Conservation (phyloP, 768 basidiomycete species). For the Pisolithus albus region DNA sequence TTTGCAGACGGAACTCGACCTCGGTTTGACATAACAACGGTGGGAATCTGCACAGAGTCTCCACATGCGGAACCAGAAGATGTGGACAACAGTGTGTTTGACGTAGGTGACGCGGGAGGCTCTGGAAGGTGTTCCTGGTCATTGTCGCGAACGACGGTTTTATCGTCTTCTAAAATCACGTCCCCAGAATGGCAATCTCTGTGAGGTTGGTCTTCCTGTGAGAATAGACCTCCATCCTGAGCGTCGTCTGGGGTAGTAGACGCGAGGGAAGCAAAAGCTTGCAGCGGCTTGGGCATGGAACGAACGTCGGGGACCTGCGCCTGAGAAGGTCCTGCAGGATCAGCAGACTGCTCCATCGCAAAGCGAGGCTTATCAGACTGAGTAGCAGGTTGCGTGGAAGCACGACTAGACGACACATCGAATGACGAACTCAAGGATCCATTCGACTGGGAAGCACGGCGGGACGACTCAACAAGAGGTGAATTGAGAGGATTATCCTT, state of each 20-base stretch:
- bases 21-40: slow-evolving; percentile 23
- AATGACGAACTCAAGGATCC: slow-evolving; percentile 29
- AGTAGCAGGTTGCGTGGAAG: slow-evolving; percentile 25
- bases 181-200: slow-evolving; percentile 18
- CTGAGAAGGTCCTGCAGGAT: slow-evolving; percentile 41
- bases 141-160: slow-evolving; percentile 9
- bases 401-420: slow-evolving; percentile 43
- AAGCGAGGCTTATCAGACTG: slow-evolving; percentile 35
- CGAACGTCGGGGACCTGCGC: slow-evolving; percentile 30
- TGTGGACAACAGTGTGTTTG: slow-evolving; percentile 38
- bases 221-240: slow-evolving; percentile 24
- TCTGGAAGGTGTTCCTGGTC: slow-evolving; percentile 48
- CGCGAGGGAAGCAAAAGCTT: slow-evolving; percentile 39
- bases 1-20: slow-evolving; percentile 63
- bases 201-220: slow-evolving; percentile 17
- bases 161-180: slow-evolving; percentile 12
- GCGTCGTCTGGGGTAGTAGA: slow-evolving; percentile 48
- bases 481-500: slow-evolving; percentile 15
- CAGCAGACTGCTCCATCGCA: slow-evolving; percentile 38
- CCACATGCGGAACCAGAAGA: slow-evolving; percentile 36
- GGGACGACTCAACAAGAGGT: slow-evolving; percentile 26
- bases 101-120: slow-evolving; percentile 51
- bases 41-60: slow-evolving; percentile 35
- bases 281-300: slow-evolving; percentile 28
- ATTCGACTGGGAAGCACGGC: slow-evolving; percentile 25